Base-by-base conservation (phyloP, 2,329 filamentous ascomycete genomes). In the Trichoderma arundinaceum region DNA sequence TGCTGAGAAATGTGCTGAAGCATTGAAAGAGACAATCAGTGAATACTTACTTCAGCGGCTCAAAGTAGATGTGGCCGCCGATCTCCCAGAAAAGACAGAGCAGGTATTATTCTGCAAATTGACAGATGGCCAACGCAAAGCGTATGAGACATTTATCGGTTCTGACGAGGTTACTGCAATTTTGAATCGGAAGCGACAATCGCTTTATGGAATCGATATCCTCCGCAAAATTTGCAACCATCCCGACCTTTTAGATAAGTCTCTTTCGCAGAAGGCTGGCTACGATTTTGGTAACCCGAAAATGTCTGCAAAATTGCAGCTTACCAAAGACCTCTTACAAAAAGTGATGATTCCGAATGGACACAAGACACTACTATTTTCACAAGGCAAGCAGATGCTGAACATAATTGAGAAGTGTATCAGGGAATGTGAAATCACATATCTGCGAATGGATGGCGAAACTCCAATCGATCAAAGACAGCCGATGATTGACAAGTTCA, bases 191-290 rank as follows among this genome's bases (percentile, higher is more conserved):
- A 90, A 87, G 67, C 86, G 90, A 4, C 91, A 97, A 73, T 90
- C 92, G 2, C 82, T 99, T 0, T 96, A 90, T 71, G 95, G 94
- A 7, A 92, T 99, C 68, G 94, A 97, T 71, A 90, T 94, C 32
- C 81, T 99, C 44, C 89, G 95, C 59, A 99, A 99, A 77, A 94
- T 99, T 63, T 98, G 94, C 81, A 99, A 99, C 69, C 96, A 99
- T 72, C 95, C 96, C 0, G 95, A 99, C 78, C 82, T 99, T 1
- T 81, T 90, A 1, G 88, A 95, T 71, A 91, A 84, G 49, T 76
- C 72, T 28, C 76, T 86, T 15, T 82, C 78, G 67, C 74, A 73
- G 63, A 89, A 90, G 70, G 74, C 83, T 1, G 87, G 85, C 10
- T 94, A 94, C 71, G 84, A 88, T 57, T 98, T 94, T 80, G 95